A percentile compares a stretch with the other conserved stretches of the same genome.
phyloP scores from a whole-genome alignment of 2,329 filamentous ascomycete species.

The Talaromyces sp. region DNA sequence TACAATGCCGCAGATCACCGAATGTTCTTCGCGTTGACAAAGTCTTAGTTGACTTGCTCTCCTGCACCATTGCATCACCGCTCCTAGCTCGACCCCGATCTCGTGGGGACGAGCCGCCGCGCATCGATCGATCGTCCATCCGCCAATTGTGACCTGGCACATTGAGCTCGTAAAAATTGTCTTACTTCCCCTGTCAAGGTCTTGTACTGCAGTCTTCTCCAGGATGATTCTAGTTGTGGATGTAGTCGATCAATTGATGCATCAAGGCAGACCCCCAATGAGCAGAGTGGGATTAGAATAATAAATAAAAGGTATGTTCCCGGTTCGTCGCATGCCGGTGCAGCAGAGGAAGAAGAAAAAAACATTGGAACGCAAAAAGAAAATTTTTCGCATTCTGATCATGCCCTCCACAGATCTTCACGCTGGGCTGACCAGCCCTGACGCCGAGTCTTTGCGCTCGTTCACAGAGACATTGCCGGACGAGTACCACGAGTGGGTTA shows the following conservation, averaged over 20 bases:
- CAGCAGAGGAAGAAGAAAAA: not conserved
- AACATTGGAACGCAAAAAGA: not conserved
- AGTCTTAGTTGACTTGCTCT: conserved; percentile 6
- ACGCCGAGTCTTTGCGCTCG: conserved; percentile 23
- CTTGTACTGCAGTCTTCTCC: conserved; percentile 2
- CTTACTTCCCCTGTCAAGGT: conserved; percentile 1
- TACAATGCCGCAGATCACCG: conserved; percentile 15
- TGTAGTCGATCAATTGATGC: conserved; percentile 22
- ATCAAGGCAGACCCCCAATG: conserved; percentile 12
- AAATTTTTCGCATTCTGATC: not conserved
- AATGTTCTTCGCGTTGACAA: conserved; percentile 14
- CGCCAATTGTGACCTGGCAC: conserved; percentile 19
- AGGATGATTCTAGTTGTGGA: not conserved
- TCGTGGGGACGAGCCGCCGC: conserved; percentile 8
- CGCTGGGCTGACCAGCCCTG: conserved; percentile 14
- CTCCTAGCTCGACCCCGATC: conserved; percentile 14
- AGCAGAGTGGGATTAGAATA: conserved; percentile 1
- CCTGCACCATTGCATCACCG: conserved; percentile 25
- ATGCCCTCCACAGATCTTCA: conserved; percentile 21
- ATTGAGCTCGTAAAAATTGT: conserved; percentile 1
- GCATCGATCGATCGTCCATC: conserved; percentile 24
- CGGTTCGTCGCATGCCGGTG: not conserved
- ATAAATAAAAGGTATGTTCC: conserved; percentile 15
- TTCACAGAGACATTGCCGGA: conserved; percentile 18
- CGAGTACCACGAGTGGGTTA: conserved; percentile 28